Evolutionary conservation across 1,139 yeast species (phyloP), one percentile per base, ranked within the genome.

Genomic region (Blastobotrys serpentis): DNA sequence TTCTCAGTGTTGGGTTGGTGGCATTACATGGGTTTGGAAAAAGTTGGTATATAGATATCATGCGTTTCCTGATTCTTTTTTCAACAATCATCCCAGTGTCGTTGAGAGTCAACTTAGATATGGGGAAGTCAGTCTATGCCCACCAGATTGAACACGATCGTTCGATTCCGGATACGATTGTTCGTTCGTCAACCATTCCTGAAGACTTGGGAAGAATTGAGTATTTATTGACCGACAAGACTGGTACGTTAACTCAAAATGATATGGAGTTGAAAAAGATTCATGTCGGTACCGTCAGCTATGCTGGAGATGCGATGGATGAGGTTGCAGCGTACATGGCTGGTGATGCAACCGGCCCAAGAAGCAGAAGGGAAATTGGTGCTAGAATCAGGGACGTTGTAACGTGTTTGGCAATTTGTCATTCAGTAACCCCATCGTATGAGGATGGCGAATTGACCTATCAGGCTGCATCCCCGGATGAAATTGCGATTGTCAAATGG

Each of bases 391-490:
- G 92, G 59, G 96, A 89, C 60, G 71, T 90, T 54, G 81, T 89
- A 1, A 69, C 81, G 2, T 86, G 97, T 0, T 72, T 94, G 44
- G 96, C 98, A 0, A 72, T 90, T 14, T 94, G 99, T 66, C 99
- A 94, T 65, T 89, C 89, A 58, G 99, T 94, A 23, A 94, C 98
- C 0, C 96, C 96, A 1, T 79, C 88, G 0, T 75, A 79, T 55
- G 94, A 85, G 50, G 71, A 66, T 23, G 82, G 82, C 4, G 76
- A 70, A 45, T 64, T 86, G 7, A 77, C 88, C 1, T 94, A 90
- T 64, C 99, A 94, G 67, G 98, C 98, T 0, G 97, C 98, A 0
- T 90, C 98, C 0, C 99, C 99, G 0, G 99, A 94, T 71, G 99
- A 94, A 66, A 83, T 92, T 55, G 98, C 99, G 17, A 92, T 94